A percentile compares a stretch with the other conserved stretches of the same genome.
phyloP scores from a whole-genome alignment of 768 basidiomycete species.

The Xerocomellus chrysenteron region DNA sequence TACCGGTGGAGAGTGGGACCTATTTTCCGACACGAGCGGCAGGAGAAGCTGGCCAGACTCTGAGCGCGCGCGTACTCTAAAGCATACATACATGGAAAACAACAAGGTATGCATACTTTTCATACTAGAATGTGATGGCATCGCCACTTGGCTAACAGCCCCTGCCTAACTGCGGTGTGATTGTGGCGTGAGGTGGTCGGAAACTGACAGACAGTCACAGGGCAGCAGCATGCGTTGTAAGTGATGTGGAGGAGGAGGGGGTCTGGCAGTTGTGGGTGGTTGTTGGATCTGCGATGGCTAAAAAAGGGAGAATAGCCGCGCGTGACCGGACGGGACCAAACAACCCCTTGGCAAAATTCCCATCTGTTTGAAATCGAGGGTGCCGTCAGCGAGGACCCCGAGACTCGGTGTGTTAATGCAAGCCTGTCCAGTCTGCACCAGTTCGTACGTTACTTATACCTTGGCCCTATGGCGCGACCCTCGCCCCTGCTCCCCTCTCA shows the following conservation, averaged over 20 bases:
- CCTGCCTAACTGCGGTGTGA: conserved; percentile 3
- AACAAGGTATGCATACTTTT: too few species aligned
- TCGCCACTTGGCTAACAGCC: too few species aligned
- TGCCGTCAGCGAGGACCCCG: conserved; percentile 25
- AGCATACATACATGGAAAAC: too few species aligned
- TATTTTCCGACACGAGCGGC: conserved; percentile 16
- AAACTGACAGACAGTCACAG: too few species aligned
- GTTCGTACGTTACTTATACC: conserved; percentile 34
- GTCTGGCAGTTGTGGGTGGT: neutral
- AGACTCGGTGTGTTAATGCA: neutral
- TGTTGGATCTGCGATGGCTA: conserved; percentile 21
- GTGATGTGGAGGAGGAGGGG: neutral
- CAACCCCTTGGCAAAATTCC: conserved; percentile 18
- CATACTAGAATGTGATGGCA: too few species aligned
- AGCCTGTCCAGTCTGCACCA: conserved; percentile 1
- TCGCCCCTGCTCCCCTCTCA: conserved; percentile 8
- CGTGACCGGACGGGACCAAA: conserved; percentile 26
- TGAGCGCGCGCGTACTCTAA: neutral
- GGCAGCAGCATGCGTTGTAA: too few species aligned
- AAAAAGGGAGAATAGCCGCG: conserved; percentile 19
- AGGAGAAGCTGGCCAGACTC: neutral
- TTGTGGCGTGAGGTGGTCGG: conserved; percentile 1
- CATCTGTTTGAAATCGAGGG: conserved; percentile 22
- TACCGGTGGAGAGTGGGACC: conserved; percentile 4
- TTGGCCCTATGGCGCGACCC: conserved; percentile 25